A percentile compares a stretch with the other conserved stretches of the same genome.
phyloP scores from a whole-genome alignment of 768 basidiomycete genomes.

The Amanita muscaria region DNA sequence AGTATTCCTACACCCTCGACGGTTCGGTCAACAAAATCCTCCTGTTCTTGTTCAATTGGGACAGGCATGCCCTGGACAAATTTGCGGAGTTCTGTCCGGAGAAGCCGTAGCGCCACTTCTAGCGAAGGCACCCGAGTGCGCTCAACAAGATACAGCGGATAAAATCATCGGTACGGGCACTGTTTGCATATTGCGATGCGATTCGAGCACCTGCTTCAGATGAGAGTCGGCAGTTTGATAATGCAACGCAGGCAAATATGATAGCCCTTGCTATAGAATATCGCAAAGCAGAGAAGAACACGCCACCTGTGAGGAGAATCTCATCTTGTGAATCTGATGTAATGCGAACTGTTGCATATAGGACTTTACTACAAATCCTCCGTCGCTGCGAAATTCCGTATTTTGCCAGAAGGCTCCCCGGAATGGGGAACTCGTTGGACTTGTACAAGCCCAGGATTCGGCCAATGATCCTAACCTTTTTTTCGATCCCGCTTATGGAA shows the following conservation, averaged over 20 bases:
- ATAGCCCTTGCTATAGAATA: conserved; percentile 43
- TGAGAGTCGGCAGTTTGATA: conserved; percentile 44
- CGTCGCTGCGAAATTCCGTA: conserved; percentile 41
- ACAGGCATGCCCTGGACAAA: conserved; percentile 36
- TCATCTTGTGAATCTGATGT: background rate
- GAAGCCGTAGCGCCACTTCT: conserved; percentile 42
- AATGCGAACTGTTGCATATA: conserved; percentile 12
- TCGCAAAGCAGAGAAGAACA: conserved; percentile 52
- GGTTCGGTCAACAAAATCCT: conserved; percentile 45
- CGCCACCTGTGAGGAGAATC: conserved; percentile 35
- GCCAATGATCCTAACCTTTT: conserved; percentile 43
- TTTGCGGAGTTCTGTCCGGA: conserved; percentile 43
- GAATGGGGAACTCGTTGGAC: conserved; percentile 38
- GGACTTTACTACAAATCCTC: conserved; percentile 47
- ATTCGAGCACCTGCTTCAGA: conserved; percentile 22
- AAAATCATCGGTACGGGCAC: conserved; percentile 41
- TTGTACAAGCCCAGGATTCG: conserved; percentile 46
- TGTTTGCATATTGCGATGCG: background rate
- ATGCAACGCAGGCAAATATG: conserved; percentile 41
- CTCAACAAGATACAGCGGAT: conserved; percentile 52
- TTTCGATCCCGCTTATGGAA: conserved; percentile 34
- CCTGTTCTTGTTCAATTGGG: conserved; percentile 35
- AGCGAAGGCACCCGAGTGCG: conserved; percentile 42
- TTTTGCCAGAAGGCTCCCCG: conserved; percentile 48
- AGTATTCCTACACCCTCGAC: conserved; percentile 41